Evolutionary conservation across 371 early-diverging fungal species (phyloP).

Genomic region (Lichtheimia corymbifera): DNA sequence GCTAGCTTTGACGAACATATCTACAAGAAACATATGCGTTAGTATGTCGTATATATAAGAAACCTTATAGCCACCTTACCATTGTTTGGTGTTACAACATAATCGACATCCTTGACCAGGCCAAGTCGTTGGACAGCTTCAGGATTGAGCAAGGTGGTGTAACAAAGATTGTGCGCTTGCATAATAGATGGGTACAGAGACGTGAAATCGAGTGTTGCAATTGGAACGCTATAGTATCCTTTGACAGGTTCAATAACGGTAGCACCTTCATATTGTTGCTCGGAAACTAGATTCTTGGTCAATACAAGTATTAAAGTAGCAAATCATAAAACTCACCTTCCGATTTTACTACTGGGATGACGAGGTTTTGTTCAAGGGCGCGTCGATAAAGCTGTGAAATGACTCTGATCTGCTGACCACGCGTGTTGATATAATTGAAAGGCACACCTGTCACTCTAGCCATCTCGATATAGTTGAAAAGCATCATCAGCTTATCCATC

Average conservation of each 20-base stretch:
- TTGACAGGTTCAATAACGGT: slow-evolving; percentile 98
- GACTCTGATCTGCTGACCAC: slow-evolving; percentile 99
- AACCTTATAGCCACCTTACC: slow-evolving; percentile 36
- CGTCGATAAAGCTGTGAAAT: slow-evolving; percentile 96
- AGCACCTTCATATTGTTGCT: slow-evolving; percentile 98
- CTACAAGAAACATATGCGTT: slow-evolving; percentile 29
- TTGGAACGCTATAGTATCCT: slow-evolving; percentile 96
- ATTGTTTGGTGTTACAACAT: slow-evolving; percentile 86
- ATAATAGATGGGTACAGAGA: slow-evolving; percentile 99
- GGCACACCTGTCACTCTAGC: slow-evolving; percentile 98
- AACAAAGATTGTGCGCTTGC: slow-evolving; percentile 99
- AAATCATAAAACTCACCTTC: slow-evolving; percentile 51
- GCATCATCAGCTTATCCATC: slow-evolving; percentile 96
- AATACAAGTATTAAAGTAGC: background rate
- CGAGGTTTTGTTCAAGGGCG: slow-evolving; percentile 80
- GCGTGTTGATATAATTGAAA: slow-evolving; percentile 92
- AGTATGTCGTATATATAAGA: background rate
- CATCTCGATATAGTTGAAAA: slow-evolving; percentile 99
- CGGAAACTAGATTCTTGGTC: slow-evolving; percentile 49
- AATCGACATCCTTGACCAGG: slow-evolving; percentile 78
- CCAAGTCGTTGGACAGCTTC: slow-evolving; percentile 60
- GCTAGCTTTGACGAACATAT: slow-evolving; percentile 80
- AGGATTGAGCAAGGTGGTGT: slow-evolving; percentile 87
- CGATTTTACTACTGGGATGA: slow-evolving; percentile 90
- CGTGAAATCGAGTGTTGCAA: slow-evolving; percentile 99